Conservation (phyloP, 2,329 filamentous ascomycete genomes). For the Colletotrichum chlorophyti region DNA sequence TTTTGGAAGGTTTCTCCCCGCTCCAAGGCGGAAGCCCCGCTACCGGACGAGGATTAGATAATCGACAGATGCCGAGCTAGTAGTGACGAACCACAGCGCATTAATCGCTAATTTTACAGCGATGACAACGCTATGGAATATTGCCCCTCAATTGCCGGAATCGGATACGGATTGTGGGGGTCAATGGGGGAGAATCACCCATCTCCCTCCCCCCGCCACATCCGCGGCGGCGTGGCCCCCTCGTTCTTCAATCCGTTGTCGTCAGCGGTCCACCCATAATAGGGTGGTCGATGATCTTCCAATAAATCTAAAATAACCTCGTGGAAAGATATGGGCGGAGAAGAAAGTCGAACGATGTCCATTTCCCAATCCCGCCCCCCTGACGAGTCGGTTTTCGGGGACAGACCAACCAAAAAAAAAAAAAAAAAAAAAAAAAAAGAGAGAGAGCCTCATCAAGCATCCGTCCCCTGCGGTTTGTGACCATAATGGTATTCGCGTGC, state of each 20-base stretch:
- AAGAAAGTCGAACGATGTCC: conserved; percentile 15
- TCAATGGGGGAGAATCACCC: too few relatives aligned
- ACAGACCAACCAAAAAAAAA: background rate
- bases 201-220: background rate
- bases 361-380: conserved; percentile 8
- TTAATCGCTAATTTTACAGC: conserved; percentile 23
- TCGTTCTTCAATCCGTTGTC: too few relatives aligned
- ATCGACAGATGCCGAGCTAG: conserved; percentile 10
- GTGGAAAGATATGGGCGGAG: conserved; percentile 12
- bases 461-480: too few relatives aligned
- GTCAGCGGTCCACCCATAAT: conserved; percentile 23
- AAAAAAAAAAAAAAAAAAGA: background rate
- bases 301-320: conserved; percentile 27
- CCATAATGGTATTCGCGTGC: too few relatives aligned
- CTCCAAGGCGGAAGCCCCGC: conserved; percentile 5
- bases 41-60: conserved; percentile 24
- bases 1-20: too few relatives aligned
- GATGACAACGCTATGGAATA: conserved; percentile 12
- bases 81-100: background rate
- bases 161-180: conserved; percentile 2
- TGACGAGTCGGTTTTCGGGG: background rate
- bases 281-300: conserved; percentile 23
- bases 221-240: background rate
- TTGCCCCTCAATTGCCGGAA: conserved; percentile 22
- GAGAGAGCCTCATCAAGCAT: background rate